A percentile compares a stretch with the other conserved stretches of the same genome.
Evolutionary conservation across 345 rosid species (phyloP).

Genomic region (Acer negundo): DNA sequence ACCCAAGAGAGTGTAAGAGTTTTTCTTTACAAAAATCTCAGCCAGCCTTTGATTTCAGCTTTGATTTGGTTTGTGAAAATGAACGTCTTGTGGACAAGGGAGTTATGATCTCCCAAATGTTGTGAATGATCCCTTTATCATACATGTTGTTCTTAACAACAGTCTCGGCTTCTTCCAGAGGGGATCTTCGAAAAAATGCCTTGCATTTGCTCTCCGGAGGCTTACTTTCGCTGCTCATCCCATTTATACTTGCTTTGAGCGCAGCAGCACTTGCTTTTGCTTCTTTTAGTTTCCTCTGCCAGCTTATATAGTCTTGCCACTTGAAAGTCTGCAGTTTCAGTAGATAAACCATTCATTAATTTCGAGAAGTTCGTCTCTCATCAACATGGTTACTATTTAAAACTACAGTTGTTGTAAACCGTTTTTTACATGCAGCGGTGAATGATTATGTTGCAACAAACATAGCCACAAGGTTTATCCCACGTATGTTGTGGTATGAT

Average conservation of each 20-base stretch:
- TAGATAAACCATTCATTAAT: not conserved
- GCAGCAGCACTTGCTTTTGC: conserved; percentile 69
- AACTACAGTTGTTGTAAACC: not conserved
- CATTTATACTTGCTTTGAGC: conserved; percentile 53
- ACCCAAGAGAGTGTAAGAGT: not conserved
- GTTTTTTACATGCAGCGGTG: not conserved
- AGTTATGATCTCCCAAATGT: conserved; percentile 59
- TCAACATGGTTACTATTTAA: not conserved
- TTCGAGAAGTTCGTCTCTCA: not conserved
- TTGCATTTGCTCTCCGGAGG: conserved; percentile 57
- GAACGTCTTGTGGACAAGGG: conserved; percentile 61
- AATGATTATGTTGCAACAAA: no score
- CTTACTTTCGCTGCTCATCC: conserved; percentile 42
- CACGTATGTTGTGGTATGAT: no score
- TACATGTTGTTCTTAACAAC: conserved; percentile 54
- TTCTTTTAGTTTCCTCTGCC: conserved; percentile 78
- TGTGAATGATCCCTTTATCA: conserved; percentile 59
- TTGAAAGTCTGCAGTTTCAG: conserved; percentile 65
- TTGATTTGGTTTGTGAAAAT: conserved; percentile 42
- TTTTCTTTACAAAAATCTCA: conserved; percentile 12
- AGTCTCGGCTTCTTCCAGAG: conserved; percentile 42
- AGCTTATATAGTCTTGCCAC: conserved; percentile 85
- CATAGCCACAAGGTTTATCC: not conserved
- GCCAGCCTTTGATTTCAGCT: conserved; percentile 45
- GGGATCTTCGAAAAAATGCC: conserved; percentile 58